phyloP scores from a whole-genome alignment of 1,139 yeast species.

The Geotrichum restrictum region DNA sequence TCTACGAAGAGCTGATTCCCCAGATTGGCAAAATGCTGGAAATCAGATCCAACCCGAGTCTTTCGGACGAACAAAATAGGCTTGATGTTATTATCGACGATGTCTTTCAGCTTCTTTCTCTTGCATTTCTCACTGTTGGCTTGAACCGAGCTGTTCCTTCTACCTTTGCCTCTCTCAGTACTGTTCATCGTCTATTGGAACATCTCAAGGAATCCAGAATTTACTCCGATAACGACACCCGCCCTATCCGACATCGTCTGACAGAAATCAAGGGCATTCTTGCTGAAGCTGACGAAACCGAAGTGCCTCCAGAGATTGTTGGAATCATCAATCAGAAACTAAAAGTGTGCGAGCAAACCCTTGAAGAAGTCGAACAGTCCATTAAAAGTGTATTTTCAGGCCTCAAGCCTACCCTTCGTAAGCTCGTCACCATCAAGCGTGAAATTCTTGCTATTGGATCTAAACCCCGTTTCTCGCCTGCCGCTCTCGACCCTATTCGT shows the following conservation, averaged over 20 bases:
- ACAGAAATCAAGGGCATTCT: constrained; percentile 64
- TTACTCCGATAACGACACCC: constrained; percentile 76
- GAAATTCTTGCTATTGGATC: constrained; percentile 51
- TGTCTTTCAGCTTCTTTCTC: constrained; percentile 76
- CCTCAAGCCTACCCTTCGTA: constrained; percentile 36
- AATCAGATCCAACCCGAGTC: constrained; percentile 33
- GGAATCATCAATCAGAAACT: constrained; percentile 33
- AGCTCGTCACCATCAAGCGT: constrained; percentile 50
- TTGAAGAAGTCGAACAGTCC: constrained; percentile 30
- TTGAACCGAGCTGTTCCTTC: constrained; percentile 87
- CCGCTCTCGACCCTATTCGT: constrained; percentile 38
- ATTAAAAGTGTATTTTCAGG: constrained; percentile 36
- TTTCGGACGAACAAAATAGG: constrained; percentile 30
- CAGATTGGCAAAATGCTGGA: constrained; percentile 35
- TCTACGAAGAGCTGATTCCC: constrained; percentile 42
- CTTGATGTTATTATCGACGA: constrained; percentile 81
- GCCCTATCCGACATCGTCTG: constrained; percentile 68
- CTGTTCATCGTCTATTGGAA: constrained; percentile 75
- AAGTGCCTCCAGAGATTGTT: constrained; percentile 35
- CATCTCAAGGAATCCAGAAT: constrained; percentile 78
- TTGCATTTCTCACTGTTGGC: constrained; percentile 89
- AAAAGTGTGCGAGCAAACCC: constrained; percentile 29
- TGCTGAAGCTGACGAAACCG: constrained; percentile 26
- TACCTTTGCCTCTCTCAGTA: constrained; percentile 79
- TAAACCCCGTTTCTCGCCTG: constrained; percentile 37